These are phyloP conservation scores for Warburgia ugandensis DNA, from an alignment of 164 flowering plant genomes.

Conservation along the genomic window DNA sequence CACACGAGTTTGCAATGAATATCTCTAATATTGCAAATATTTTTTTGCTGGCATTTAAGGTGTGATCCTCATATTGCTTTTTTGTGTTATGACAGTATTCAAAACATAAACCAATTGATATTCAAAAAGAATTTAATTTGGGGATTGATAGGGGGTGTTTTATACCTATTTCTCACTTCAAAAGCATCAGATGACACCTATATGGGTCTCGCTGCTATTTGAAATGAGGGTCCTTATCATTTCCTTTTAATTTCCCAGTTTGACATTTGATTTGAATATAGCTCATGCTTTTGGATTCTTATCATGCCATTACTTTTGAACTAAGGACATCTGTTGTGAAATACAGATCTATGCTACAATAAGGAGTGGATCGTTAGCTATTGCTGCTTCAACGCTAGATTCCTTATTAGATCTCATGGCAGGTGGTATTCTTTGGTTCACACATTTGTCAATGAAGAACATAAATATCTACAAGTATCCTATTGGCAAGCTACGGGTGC, in stretches of 20 bases:
- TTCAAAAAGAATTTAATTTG: background rate
- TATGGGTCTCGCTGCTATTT: too few relatives aligned
- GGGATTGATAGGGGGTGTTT: too few relatives aligned
- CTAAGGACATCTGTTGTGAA: background rate
- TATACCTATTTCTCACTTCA: too few relatives aligned
- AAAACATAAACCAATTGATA: background rate
- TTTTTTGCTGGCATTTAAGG: conserved; percentile 50
- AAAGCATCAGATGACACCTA: too few relatives aligned
- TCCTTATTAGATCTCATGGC: conserved; percentile 97
- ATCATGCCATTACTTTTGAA: conserved; percentile 1
- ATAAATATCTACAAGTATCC: conserved; percentile 90
- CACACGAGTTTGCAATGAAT: conserved; percentile 59
- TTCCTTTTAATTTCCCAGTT: background rate
- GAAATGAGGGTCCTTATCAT: too few relatives aligned
- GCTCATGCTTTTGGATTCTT: background rate
- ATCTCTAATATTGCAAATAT: conserved; percentile 59
- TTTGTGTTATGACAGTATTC: background rate
- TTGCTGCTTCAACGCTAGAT: conserved; percentile 95
- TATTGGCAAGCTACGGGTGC: conserved; percentile 91
- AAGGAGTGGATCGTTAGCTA: conserved; percentile 85
- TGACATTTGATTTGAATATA: background rate
- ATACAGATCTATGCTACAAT: conserved; percentile 81
- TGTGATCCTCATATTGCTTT: conserved; percentile 3
- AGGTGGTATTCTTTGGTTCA: conserved; percentile 96
- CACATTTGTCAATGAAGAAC: conserved; percentile 82